phyloP scores from a whole-genome alignment of 148 eudicot genomes.

The Cornus suecica region DNA sequence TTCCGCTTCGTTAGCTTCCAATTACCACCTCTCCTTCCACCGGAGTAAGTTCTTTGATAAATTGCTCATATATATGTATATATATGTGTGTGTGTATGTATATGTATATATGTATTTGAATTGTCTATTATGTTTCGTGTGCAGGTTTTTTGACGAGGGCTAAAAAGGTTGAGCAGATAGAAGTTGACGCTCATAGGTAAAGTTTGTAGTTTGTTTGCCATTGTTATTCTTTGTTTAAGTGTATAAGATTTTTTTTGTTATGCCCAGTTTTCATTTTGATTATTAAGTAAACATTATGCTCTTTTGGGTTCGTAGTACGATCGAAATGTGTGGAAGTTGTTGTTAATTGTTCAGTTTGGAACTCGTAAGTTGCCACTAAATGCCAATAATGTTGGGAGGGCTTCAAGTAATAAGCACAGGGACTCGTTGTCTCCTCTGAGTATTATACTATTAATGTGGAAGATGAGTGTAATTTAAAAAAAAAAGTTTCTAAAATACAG shows the following conservation, averaged over 20 bases:
- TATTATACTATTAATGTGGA: no score
- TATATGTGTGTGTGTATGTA: no score
- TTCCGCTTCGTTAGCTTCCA: conserved; percentile 14
- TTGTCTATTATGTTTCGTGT: no score
- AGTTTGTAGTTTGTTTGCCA: not conserved
- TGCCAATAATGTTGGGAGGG: not conserved
- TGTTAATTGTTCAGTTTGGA: not conserved
- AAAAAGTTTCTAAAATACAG: no score
- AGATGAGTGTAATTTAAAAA: no score
- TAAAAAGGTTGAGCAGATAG: conserved; percentile 61
- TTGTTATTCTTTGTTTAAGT: not conserved
- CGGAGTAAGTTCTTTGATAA: conserved; percentile 37
- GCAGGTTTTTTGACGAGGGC: conserved; percentile 75
- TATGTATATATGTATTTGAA: no score
- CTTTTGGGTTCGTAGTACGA: not conserved
- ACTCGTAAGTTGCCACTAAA: not conserved
- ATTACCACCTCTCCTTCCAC: conserved; percentile 23
- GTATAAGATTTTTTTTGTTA: not conserved
- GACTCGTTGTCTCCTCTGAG: no score
- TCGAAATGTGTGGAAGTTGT: not conserved
- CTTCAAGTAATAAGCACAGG: not conserved
- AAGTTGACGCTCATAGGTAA: conserved; percentile 75
- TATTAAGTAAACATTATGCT: not conserved
- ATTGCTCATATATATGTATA: not conserved
- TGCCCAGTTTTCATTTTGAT: not conserved